phyloP scores from a whole-genome alignment of 2,329 filamentous ascomycete genomes.

The Chaetomiaceae sp. region DNA sequence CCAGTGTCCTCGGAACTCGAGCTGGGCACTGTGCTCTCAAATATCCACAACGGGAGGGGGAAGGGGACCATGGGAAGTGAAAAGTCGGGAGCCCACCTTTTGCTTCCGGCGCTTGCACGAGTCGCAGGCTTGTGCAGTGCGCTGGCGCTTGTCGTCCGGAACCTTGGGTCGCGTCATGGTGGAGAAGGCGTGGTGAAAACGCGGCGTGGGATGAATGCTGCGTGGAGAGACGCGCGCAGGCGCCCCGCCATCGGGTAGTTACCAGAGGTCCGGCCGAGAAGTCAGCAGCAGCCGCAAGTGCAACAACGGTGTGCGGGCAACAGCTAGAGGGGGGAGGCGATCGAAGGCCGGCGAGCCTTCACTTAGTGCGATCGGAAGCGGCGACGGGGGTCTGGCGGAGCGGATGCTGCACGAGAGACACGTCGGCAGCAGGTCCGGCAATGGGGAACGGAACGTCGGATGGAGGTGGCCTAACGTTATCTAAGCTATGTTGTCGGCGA shows the following conservation, averaged over 20 bases:
- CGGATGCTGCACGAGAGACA: conserved; percentile 28
- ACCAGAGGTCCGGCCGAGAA: conserved; percentile 5
- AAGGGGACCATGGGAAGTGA: neutral
- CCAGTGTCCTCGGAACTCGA: neutral
- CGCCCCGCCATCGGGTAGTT: conserved; percentile 28
- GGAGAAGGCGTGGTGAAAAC: conserved; percentile 17
- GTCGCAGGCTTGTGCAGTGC: conserved; percentile 60
- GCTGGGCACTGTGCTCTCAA: neutral
- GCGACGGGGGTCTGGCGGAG: conserved; percentile 22
- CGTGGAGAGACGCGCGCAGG: conserved; percentile 19
- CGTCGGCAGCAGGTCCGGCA: conserved; percentile 26
- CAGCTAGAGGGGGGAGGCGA: conserved; percentile 6
- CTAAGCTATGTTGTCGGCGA: conserved; percentile 7
- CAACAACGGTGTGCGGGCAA: conserved; percentile 20
- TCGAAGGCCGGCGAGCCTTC: neutral
- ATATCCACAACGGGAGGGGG: neutral
- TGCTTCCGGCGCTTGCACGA: conserved; percentile 63
- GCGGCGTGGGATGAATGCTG: conserved; percentile 12
- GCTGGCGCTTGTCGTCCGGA: conserved; percentile 55
- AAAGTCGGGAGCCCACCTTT: conserved; percentile 46
- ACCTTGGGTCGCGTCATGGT: conserved; percentile 51
- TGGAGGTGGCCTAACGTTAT: conserved; percentile 10
- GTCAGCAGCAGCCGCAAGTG: conserved; percentile 21
- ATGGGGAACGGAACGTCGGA: conserved; percentile 22
- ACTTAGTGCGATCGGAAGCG: conserved; percentile 23